Conservation (phyloP, 176 grass and related monocot genomes). For the Lolium multiflorum region DNA sequence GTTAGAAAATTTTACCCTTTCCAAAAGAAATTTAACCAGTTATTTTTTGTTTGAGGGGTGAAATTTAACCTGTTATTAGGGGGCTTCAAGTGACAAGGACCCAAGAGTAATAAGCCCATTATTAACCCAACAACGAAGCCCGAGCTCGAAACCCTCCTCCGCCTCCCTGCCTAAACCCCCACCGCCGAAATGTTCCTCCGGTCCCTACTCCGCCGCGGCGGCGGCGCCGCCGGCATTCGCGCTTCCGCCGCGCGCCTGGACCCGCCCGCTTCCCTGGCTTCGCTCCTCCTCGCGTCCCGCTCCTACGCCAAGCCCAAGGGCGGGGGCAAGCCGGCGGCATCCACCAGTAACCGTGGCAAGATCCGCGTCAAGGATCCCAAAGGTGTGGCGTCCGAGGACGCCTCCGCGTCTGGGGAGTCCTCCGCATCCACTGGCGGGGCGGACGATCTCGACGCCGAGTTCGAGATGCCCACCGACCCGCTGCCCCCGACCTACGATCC, state of each 20-base stretch:
- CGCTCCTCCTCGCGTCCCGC: slow-evolving; percentile 45
- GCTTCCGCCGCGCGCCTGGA: slow-evolving; percentile 12
- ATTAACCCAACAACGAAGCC: slow-evolving; percentile 7
- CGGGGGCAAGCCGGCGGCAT: slow-evolving; percentile 56
- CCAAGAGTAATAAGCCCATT: neutral
- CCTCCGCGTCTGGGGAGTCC: slow-evolving; percentile 32
- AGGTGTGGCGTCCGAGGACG: slow-evolving; percentile 47
- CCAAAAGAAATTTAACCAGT: no score
- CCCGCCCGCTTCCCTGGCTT: slow-evolving; percentile 29
- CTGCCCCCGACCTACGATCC: slow-evolving; percentile 78
- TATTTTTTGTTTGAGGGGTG: no score
- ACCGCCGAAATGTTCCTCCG: slow-evolving; percentile 67
- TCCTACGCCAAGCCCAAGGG: slow-evolving; percentile 79
- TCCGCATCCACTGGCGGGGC: slow-evolving; percentile 22
- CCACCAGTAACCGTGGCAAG: slow-evolving; percentile 61
- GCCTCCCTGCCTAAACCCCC: slow-evolving; percentile 44
- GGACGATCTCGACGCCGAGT: slow-evolving; percentile 61
- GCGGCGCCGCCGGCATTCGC: slow-evolving; percentile 36
- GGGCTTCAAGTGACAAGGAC: neutral
- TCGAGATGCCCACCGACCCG: slow-evolving; percentile 76
- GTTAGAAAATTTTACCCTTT: no score
- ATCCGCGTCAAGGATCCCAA: slow-evolving; percentile 59
- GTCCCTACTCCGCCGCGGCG: slow-evolving; percentile 57
- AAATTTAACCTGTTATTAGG: no score
- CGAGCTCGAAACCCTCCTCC: slow-evolving; percentile 44